Evolutionary conservation across 257 asterid species (phyloP), one percentile per base, ranked within the genome.

Genomic region (Misopates orontium): DNA sequence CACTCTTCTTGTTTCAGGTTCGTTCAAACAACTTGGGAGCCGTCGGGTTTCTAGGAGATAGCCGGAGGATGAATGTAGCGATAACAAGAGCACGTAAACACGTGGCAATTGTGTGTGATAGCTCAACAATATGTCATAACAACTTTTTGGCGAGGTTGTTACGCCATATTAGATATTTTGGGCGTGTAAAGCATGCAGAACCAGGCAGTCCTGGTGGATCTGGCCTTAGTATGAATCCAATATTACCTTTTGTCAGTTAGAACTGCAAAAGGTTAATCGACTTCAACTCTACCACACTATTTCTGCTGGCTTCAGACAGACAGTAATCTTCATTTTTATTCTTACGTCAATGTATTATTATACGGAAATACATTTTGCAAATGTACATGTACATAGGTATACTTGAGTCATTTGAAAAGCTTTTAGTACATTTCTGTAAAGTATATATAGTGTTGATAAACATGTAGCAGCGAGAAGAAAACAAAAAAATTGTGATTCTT

Each of bases 81-180:
- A 82, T 93, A 72, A 93, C 98, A 39, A 83, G 98, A 79, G 94
- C 98, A 16, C 89, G 97, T 56, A 93, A 93, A 73, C 98, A 90
- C 47, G 91, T 86, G 66, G 91, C 91, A 8, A 86, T 93, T 16
- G 79, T 93, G 52, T 90, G 97, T 71, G 98, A 93, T 68, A 90
- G 98, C 84, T 93, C 98, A 23, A 93, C 98, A 5, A 93, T 89
- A 79, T 93, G 98, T 77, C 98, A 93, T 47, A 90, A 93, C 81
- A 84, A 97, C 22, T 93, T 82, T 64, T 59, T 93, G 78, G 98
- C 98, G 32, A 86, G 98, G 87, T 77, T 93, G 80, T 75, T 90
- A 45, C 90, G 98, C 7, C 98, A 93, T 56, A 87, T 93, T 44
- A 77, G 97, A 76, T 86, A 93, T 64, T 81, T 81, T 73, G 98